These are phyloP conservation scores for Cenococcum geophilum DNA, from an alignment of 495 filamentous ascomycete species.

Conservation along the genomic window DNA sequence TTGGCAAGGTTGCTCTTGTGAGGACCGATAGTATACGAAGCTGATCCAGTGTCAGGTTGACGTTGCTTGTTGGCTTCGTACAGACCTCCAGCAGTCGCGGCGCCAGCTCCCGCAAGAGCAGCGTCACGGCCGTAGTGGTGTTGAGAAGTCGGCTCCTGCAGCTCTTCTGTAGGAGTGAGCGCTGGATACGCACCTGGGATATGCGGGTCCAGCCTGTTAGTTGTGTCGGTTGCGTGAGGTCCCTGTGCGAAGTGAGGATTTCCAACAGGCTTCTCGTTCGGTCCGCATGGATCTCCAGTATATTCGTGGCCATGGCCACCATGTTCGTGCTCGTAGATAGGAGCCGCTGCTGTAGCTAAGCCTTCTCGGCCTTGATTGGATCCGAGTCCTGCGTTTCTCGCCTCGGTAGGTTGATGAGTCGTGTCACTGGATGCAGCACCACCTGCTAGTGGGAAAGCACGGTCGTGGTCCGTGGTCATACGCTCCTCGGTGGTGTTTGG, in stretches of 20 bases:
- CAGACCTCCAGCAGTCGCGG: constrained; percentile 16
- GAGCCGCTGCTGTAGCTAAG: constrained; percentile 6
- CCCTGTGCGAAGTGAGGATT: constrained; percentile 12
- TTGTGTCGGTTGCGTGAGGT: constrained; percentile 24
- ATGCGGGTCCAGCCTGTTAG: constrained; percentile 28
- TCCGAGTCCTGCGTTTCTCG: constrained; percentile 4
- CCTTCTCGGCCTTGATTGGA: neutral
- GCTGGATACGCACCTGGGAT: constrained; percentile 28
- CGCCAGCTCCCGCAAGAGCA: constrained; percentile 24
- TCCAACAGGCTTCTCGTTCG: neutral
- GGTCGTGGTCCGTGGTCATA: neutral
- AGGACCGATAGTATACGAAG: constrained; percentile 17
- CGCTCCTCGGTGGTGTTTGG: neutral
- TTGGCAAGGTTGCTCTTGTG: constrained; percentile 24
- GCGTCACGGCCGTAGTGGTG: constrained; percentile 31
- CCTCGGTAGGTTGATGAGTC: neutral
- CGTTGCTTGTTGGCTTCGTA: constrained; percentile 23
- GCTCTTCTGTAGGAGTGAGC: constrained; percentile 13
- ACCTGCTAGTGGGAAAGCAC: constrained; percentile 20
- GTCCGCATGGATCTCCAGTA: constrained; percentile 15
- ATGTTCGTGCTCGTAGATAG: constrained; percentile 17
- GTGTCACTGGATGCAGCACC: constrained; percentile 1
- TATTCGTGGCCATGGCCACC: constrained; percentile 18
- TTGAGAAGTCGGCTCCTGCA: constrained; percentile 4
- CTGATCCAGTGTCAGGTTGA: constrained; percentile 14